A percentile compares a stretch with the other conserved stretches of the same genome.
phyloP scores from a whole-genome alignment of 345 rosid genomes.

The Euphorbia lathyris region DNA sequence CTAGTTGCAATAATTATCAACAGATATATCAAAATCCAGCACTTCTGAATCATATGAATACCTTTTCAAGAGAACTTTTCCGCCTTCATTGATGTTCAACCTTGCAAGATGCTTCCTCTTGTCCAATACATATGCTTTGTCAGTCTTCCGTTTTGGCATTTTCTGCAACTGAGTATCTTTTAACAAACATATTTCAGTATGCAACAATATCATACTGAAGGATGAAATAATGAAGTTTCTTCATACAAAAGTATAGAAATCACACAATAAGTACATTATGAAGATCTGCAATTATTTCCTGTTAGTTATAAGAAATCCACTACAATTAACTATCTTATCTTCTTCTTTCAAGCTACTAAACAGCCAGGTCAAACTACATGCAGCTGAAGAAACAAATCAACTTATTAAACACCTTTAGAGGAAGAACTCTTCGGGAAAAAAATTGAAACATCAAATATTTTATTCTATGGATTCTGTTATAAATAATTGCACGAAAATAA shows the following conservation, averaged over 20 bases:
- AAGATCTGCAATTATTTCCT: too few species aligned
- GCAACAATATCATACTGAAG: background rate
- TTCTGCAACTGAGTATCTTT: conserved; percentile 98
- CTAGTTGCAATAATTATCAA: background rate
- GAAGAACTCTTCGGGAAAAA: too few species aligned
- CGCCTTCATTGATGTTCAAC: conserved; percentile 65
- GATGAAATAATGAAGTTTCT: background rate
- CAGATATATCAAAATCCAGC: background rate
- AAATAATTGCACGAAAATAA: too few species aligned
- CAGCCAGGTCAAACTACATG: too few species aligned
- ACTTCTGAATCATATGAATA: conserved; percentile 10
- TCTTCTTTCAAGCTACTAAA: too few species aligned
- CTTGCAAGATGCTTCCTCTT: conserved; percentile 93
- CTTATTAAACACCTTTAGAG: too few species aligned
- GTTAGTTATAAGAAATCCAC: too few species aligned
- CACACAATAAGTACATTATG: background rate
- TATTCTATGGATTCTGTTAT: too few species aligned
- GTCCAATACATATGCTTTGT: conserved; percentile 81
- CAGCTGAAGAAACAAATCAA: too few species aligned
- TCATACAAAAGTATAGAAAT: background rate
- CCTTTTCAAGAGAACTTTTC: conserved; percentile 87
- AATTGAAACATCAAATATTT: too few species aligned
- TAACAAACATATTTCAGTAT: conserved; percentile 39
- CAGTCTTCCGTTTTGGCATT: conserved; percentile 95
- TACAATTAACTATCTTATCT: too few species aligned